These are phyloP conservation scores for Erythrophleum fordii DNA, from an alignment of 306 rosid species.

Conservation along the genomic window DNA sequence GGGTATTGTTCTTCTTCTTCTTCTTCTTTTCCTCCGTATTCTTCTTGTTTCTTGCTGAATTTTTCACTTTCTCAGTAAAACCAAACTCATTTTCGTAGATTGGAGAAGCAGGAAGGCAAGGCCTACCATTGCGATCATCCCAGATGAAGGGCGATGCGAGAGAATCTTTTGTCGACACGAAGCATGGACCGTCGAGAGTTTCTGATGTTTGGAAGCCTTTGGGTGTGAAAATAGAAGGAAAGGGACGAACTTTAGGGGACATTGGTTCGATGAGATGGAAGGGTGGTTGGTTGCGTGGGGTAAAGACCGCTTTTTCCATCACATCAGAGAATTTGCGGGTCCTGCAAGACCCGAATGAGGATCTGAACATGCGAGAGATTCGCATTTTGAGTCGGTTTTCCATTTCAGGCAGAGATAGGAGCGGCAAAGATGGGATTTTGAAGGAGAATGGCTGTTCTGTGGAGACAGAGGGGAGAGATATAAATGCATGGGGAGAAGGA, in stretches of 20 bases:
- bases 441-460: not conserved
- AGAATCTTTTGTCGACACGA: conserved; percentile 34
- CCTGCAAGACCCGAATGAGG: conserved; percentile 82
- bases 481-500: conserved; percentile 48
- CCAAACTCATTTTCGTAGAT: not conserved
- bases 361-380: conserved; percentile 83
- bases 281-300: conserved; percentile 39
- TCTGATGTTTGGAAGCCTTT: conserved; percentile 34
- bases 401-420: conserved; percentile 45
- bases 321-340: conserved; percentile 69
- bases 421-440: not conserved
- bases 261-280: conserved; percentile 41
- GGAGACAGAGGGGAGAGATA: conserved; percentile 16
- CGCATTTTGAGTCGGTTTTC: conserved; percentile 69
- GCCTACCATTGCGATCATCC: conserved; percentile 4
- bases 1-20: conserved; percentile 46
- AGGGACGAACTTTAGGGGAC: conserved; percentile 43
- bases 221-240: conserved; percentile 56
- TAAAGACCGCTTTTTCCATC: conserved; percentile 60
- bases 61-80: conserved; percentile 27
- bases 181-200: conserved; percentile 32
- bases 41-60: conserved; percentile 21
- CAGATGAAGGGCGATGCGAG: not conserved
- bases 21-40: conserved; percentile 34
- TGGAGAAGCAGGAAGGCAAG: conserved; percentile 53